Evolutionary conservation across 371 early-diverging fungal species (phyloP).

Genomic region (Zopfochytrium polystomum): DNA sequence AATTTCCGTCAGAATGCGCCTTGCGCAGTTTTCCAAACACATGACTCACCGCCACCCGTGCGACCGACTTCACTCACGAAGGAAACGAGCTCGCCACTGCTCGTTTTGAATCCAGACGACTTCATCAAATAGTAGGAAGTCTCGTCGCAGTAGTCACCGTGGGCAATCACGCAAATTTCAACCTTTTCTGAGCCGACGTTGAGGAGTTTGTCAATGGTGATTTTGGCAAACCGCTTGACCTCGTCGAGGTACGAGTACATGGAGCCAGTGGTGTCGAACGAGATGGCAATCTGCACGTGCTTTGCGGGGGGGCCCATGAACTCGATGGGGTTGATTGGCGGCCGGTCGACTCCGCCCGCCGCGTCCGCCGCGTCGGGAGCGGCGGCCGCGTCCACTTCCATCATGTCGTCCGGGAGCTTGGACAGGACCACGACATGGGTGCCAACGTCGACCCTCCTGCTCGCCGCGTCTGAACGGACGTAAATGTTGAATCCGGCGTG

Average conservation of each 20-base stretch:
- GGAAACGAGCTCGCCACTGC: not conserved
- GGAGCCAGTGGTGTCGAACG: constrained; percentile 9
- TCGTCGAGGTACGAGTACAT: constrained; percentile 8
- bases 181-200: not conserved
- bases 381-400: not conserved
- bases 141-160: constrained; percentile 17
- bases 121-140: not conserved
- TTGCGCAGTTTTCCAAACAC: not conserved
- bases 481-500: not conserved
- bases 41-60: constrained; percentile 1
- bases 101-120: not conserved
- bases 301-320: constrained; percentile 5
- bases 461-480: not conserved
- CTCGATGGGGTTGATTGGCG: not conserved
- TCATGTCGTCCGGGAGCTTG: not conserved
- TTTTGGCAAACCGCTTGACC: not conserved
- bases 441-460: not conserved
- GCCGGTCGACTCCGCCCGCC: too few relatives aligned
- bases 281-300: constrained; percentile 7
- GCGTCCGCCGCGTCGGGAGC: not conserved
- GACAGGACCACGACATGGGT: not conserved
- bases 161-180: constrained; percentile 5
- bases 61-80: not conserved
- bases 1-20: not conserved
- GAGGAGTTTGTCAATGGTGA: constrained; percentile 1